phyloP scores from a whole-genome alignment of 148 eudicot species.

The Drosera capensis region DNA sequence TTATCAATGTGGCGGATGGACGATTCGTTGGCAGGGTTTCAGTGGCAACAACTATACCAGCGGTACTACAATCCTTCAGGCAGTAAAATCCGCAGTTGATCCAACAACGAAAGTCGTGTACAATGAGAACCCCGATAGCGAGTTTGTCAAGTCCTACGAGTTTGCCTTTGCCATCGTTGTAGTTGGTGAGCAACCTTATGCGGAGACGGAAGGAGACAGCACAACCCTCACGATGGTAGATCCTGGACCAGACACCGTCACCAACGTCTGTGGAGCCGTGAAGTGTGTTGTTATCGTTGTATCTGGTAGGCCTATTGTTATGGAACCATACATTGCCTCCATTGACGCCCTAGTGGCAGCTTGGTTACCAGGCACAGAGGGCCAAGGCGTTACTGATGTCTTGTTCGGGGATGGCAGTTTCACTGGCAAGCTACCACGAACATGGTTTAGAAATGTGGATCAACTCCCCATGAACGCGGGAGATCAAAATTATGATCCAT shows the following conservation, averaged over 20 bases:
- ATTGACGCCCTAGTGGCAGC: slow-evolving; percentile 35
- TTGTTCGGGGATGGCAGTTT: slow-evolving; percentile 26
- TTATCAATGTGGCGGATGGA: slow-evolving; percentile 30
- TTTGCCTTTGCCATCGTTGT: slow-evolving; percentile 38
- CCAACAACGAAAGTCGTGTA: slow-evolving; percentile 9
- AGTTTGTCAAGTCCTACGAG: slow-evolving; percentile 15
- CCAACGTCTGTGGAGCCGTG: slow-evolving; percentile 20
- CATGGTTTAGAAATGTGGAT: slow-evolving; percentile 35
- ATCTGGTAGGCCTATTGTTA: slow-evolving; percentile 36
- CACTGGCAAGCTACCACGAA: slow-evolving; percentile 22
- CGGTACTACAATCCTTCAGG: slow-evolving; percentile 15
- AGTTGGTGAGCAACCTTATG: slow-evolving; percentile 38
- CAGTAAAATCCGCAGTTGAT: slow-evolving; percentile 11
- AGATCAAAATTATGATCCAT: slow-evolving; percentile 26
- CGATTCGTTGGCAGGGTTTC: slow-evolving; percentile 20
- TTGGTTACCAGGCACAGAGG: slow-evolving; percentile 36
- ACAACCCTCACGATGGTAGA: slow-evolving; percentile 24
- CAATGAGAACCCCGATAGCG: slow-evolving; percentile 12
- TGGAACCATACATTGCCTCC: slow-evolving; percentile 24
- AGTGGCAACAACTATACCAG: slow-evolving; percentile 16
- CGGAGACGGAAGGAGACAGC: slow-evolving; percentile 30
- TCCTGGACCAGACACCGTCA: slow-evolving; percentile 17
- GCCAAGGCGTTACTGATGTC: slow-evolving; percentile 28
- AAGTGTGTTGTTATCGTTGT: slow-evolving; percentile 34
- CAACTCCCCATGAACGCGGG: slow-evolving; percentile 37